These are phyloP conservation scores for Malania oleifera DNA, from an alignment of 164 flowering plant genomes.

Conservation along the genomic window DNA sequence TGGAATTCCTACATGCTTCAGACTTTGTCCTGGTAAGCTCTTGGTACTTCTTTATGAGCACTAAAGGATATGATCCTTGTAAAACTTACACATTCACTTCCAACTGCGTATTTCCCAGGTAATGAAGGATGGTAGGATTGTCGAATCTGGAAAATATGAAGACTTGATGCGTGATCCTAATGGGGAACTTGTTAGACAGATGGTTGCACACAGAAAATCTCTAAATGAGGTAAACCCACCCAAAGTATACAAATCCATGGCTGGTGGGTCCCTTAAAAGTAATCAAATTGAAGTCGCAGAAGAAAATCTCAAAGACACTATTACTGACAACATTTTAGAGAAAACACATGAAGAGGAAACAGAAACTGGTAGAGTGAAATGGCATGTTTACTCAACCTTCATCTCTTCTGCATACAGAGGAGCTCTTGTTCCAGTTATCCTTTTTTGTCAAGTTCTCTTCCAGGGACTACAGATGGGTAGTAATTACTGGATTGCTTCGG, in stretches of 20 bases:
- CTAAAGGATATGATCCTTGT: background rate
- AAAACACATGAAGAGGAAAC: constrained; percentile 45
- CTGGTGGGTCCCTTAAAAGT: constrained; percentile 11
- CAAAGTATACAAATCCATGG: constrained; percentile 12
- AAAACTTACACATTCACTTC: background rate
- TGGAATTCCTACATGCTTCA: constrained; percentile 72
- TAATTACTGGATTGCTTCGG: constrained; percentile 97
- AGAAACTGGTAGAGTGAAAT: constrained; percentile 62
- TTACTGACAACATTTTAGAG: constrained; percentile 11
- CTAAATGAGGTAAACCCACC: constrained; percentile 45
- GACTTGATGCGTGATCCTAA: constrained; percentile 44
- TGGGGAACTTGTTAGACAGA: constrained; percentile 58
- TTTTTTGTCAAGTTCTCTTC: constrained; percentile 70
- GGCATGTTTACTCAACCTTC: constrained; percentile 68
- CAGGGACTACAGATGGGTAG: constrained; percentile 77
- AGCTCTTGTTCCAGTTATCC: constrained; percentile 72
- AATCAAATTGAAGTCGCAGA: constrained; percentile 37
- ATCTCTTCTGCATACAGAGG: constrained; percentile 66
- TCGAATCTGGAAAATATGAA: constrained; percentile 65
- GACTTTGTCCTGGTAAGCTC: constrained; percentile 68
- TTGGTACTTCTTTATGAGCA: background rate
- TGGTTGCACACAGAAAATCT: constrained; percentile 54
- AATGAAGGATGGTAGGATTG: constrained; percentile 67
- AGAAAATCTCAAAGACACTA: constrained; percentile 23
- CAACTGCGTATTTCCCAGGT: constrained; percentile 35